Evolutionary conservation across 177 flowering plant genomes (phyloP).

Genomic region (Vitis hybrid): DNA sequence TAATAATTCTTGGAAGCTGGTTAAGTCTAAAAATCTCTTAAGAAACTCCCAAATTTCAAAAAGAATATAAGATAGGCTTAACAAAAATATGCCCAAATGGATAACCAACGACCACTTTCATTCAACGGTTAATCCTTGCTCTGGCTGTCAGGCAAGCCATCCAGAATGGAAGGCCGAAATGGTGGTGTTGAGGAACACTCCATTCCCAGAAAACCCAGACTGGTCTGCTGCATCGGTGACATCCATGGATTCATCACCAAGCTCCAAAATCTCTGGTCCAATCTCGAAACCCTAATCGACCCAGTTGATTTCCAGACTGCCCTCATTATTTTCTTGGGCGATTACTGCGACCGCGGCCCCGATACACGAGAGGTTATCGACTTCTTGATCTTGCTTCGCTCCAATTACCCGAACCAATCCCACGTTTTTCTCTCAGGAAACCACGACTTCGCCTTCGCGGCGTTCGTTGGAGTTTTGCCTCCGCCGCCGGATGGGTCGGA

Average conservation of each 20-base stretch:
- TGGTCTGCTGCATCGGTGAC: slow-evolving; percentile 84
- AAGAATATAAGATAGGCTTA: no score
- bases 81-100: not conserved
- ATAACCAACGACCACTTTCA: not conserved
- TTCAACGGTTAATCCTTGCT: no score
- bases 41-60: no score
- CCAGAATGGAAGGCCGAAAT: not conserved
- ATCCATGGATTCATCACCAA: slow-evolving; percentile 76
- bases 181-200: no score
- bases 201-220: slow-evolving; percentile 15
- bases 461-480: slow-evolving; percentile 65
- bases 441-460: slow-evolving; percentile 89
- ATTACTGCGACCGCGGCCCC: slow-evolving; percentile 94
- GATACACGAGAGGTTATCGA: slow-evolving; percentile 63
- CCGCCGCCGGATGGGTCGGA: slow-evolving; percentile 47
- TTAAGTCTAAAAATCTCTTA: no score
- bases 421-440: slow-evolving; percentile 90
- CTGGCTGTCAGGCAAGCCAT: no score
- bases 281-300: slow-evolving; percentile 54
- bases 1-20: no score
- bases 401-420: slow-evolving; percentile 61
- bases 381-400: slow-evolving; percentile 61
- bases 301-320: slow-evolving; percentile 52
- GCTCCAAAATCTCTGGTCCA: slow-evolving; percentile 76
- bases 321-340: slow-evolving; percentile 83